Evolutionary conservation across 2,329 filamentous ascomycete species (phyloP).

Genomic region (Phoma herbarum): DNA sequence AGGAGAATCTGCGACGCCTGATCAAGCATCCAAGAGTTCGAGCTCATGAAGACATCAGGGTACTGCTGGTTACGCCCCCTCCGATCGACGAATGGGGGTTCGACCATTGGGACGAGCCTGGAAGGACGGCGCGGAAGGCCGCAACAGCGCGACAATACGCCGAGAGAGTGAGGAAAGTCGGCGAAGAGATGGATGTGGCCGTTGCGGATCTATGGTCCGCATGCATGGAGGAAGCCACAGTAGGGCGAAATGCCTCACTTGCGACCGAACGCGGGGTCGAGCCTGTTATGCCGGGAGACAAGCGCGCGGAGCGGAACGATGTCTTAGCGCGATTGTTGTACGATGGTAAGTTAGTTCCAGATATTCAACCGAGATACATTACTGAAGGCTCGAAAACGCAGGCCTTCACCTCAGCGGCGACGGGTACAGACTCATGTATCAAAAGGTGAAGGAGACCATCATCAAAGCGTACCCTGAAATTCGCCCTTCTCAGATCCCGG

Average conservation of each 20-base stretch:
- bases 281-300: slow-evolving; percentile 15
- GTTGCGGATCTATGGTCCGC: slow-evolving; percentile 19
- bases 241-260: slow-evolving; percentile 9
- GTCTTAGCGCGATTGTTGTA: slow-evolving; percentile 13
- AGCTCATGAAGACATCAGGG: slow-evolving; percentile 8
- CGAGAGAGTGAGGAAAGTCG: slow-evolving; percentile 10
- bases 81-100: slow-evolving; percentile 18
- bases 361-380: neutral
- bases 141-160: slow-evolving; percentile 15
- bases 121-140: slow-evolving; percentile 22
- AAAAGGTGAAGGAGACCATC: slow-evolving; percentile 16
- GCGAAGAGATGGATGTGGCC: slow-evolving; percentile 2
- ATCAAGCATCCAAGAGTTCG: slow-evolving; percentile 9
- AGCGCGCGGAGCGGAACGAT: slow-evolving; percentile 8
- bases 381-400: neutral
- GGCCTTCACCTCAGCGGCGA: slow-evolving; percentile 18
- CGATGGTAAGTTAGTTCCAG: slow-evolving; percentile 15
- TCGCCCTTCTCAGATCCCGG: slow-evolving; percentile 10
- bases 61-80: slow-evolving; percentile 10
- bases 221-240: slow-evolving; percentile 18
- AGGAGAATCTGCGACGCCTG: slow-evolving; percentile 11
- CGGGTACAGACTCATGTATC: slow-evolving; percentile 13
- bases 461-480: slow-evolving; percentile 13
- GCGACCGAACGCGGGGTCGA: slow-evolving; percentile 10
- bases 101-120: slow-evolving; percentile 21